Percentiles rank a stretch among this genome's conserved stretches.
These are phyloP conservation scores for Forsythia viridissima DNA, from an alignment of 257 asterid genomes.

Conservation along the genomic window DNA sequence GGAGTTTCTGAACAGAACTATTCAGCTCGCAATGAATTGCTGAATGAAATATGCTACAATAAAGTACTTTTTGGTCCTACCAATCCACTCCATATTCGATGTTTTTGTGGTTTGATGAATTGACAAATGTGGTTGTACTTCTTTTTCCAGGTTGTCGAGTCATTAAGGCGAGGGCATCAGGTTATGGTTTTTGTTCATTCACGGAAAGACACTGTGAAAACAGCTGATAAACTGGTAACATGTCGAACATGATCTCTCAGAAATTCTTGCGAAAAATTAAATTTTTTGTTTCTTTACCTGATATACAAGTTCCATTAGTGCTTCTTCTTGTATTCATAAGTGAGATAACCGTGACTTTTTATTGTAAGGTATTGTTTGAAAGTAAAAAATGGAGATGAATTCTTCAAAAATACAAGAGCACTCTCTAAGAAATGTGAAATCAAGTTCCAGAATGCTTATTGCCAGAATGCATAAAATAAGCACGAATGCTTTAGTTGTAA, in stretches of 20 bases:
- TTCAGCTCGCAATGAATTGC: constrained; percentile 74
- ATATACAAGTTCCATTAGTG: neutral
- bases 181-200: constrained; percentile 99
- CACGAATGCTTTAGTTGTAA: neutral
- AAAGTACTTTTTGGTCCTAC: constrained; percentile 52
- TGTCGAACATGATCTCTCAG: constrained; percentile 5
- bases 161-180: constrained; percentile 87
- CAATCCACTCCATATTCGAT: constrained; percentile 15
- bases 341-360: neutral
- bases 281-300: neutral
- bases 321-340: neutral
- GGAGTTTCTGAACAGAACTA: constrained; percentile 85
- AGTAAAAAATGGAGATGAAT: neutral
- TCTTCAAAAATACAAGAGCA: neutral
- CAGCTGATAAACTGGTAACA: constrained; percentile 90
- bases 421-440: neutral
- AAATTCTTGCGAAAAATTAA: constrained; percentile 1
- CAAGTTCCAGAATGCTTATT: neutral
- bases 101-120: constrained; percentile 10
- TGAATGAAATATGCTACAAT: constrained; percentile 87
- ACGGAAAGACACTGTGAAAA: constrained; percentile 94
- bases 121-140: constrained; percentile 19
- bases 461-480: neutral
- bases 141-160: constrained; percentile 69
- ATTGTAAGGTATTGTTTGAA: neutral